Evolutionary conservation across 2,329 filamentous ascomycete genomes (phyloP).

Genomic region (Cylindrodendrum hubeiense): DNA sequence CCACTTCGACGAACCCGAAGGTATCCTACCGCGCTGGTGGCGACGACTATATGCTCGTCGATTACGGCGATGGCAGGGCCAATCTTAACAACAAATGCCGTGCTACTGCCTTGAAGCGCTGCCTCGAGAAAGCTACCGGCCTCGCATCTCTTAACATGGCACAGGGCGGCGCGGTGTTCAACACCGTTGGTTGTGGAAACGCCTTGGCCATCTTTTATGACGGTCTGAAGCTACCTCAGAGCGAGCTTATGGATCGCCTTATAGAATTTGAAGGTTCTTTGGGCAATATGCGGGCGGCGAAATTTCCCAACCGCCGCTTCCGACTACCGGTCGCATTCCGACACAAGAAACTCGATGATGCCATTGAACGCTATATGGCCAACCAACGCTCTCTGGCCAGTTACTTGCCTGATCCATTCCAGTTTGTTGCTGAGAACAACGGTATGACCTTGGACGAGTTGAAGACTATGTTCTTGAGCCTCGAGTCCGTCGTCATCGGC

Average conservation of each 20-base stretch:
- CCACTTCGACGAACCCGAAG: slow-evolving; percentile 44
- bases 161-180: slow-evolving; percentile 17
- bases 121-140: slow-evolving; percentile 29
- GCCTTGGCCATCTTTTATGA: slow-evolving; percentile 24
- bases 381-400: slow-evolving; percentile 69
- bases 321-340: slow-evolving; percentile 48
- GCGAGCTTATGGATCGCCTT: slow-evolving; percentile 19
- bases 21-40: slow-evolving; percentile 58
- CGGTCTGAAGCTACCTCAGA: slow-evolving; percentile 10
- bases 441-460: slow-evolving; percentile 48
- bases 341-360: slow-evolving; percentile 51
- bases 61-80: slow-evolving; percentile 68
- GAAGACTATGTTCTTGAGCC: slow-evolving; percentile 48
- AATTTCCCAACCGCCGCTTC: slow-evolving; percentile 40
- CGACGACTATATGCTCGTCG: slow-evolving; percentile 67
- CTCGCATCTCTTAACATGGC: slow-evolving; percentile 4
- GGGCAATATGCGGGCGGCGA: slow-evolving; percentile 28
- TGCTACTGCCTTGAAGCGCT: slow-evolving; percentile 25
- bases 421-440: slow-evolving; percentile 58
- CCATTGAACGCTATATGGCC: slow-evolving; percentile 65
- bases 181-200: slow-evolving; percentile 25
- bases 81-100: slow-evolving; percentile 63
- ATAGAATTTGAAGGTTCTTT: slow-evolving; percentile 30
- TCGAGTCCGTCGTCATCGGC: slow-evolving; percentile 42
- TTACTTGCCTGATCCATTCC: slow-evolving; percentile 71